phyloP scores from a whole-genome alignment of 306 rosid genomes.

The Lathyrus aphaca region DNA sequence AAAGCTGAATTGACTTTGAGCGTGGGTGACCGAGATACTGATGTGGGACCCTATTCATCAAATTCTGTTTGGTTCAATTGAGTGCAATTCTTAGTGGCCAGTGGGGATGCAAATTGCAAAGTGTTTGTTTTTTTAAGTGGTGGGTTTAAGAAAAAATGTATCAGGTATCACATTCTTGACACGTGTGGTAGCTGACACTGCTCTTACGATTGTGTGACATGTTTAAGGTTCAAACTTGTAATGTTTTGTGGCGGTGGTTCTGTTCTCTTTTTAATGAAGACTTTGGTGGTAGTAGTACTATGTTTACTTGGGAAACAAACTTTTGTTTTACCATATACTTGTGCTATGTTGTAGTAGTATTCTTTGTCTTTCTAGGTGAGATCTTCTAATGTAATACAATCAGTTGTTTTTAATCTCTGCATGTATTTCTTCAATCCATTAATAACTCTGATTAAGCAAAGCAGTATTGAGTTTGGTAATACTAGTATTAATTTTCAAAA shows the following conservation, averaged over 20 bases:
- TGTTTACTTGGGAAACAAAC: too few relatives aligned
- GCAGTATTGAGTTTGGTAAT: too few relatives aligned
- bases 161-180: conserved; percentile 16
- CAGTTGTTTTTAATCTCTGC: too few relatives aligned
- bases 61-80: conserved; percentile 44
- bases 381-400: too few relatives aligned
- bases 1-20: conserved; percentile 35
- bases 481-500: too few relatives aligned
- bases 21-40: conserved; percentile 46
- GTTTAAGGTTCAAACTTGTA: conserved; percentile 14
- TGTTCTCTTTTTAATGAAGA: too few relatives aligned
- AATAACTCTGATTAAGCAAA: too few relatives aligned
- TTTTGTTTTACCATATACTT: too few relatives aligned
- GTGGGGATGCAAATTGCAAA: conserved; percentile 44
- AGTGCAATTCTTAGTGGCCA: conserved; percentile 52
- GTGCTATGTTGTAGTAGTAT: too few relatives aligned
- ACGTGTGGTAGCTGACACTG: conserved; percentile 57
- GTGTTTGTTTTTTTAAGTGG: conserved; percentile 42
- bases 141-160: conserved; percentile 21
- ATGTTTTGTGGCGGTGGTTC: neutral
- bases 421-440: too few relatives aligned
- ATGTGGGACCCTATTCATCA: conserved; percentile 44
- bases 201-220: conserved; percentile 59
- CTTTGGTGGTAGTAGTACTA: too few relatives aligned
- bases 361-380: too few relatives aligned